Base-by-base conservation (phyloP, 2,329 filamentous ascomycete species). In the Ceratocystis colombiana region DNA sequence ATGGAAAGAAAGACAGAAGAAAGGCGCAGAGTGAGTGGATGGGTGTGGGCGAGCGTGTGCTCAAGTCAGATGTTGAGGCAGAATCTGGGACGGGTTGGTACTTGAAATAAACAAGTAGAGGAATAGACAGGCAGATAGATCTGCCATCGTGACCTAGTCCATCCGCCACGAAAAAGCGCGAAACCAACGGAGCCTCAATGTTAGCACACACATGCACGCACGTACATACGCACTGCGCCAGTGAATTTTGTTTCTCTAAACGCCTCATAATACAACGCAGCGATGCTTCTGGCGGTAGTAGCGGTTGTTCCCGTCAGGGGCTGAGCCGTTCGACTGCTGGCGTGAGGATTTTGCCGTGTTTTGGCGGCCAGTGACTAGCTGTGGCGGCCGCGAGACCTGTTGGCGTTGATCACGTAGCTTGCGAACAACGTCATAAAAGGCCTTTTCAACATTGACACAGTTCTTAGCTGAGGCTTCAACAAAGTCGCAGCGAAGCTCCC, bases 401-500 rank as follows among this genome's bases (percentile, higher is more conserved):
- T 90, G 86, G 72, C 90, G 83, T 77, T 96, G 91, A 72, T 89
- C 85, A 71, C 94, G 87, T 70, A 99, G 80, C 75, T 94, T 89
- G 71, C 94, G 82, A 65, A 97, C 94, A 6, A 99, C 94, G 73
- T 99, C 94, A 77, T 96, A 97, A 74, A 99, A 97, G 41, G 91
- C 93, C 80, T 96, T 97, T 76, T 96, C 94, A 65, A 96, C 93
- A 73, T 97, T 96, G 80, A 96, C 91, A 78, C 92, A 96, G 75
- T 96, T 96, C 79, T 96, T 96, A 45, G 93, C 93, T 5, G 92
- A 96, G 1, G 93, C 92, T 76, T 97, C 93, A 71, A 96, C 91
- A 72, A 97, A 97, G 71, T 96, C 92, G 77, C 94, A 97, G 69
- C 90, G 90, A 48, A 99, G 80, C 73, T 96, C 90, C 72, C 92